Conservation (phyloP, 192 early-diverging fungal genomes). For the Coemansia sp. region DNA sequence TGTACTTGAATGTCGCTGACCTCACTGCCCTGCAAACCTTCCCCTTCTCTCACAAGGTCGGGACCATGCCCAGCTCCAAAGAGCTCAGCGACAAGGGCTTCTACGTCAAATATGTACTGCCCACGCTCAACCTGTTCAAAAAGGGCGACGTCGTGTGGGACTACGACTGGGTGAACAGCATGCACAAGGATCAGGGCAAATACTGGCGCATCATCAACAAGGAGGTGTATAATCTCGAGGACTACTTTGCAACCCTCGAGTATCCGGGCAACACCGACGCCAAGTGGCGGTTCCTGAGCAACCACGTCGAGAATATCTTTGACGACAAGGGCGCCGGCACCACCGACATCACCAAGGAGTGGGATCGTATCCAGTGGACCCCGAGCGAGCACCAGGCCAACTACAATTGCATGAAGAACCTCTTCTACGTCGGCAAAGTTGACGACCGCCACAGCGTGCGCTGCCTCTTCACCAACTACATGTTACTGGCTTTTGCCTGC, state of each 20-base stretch:
- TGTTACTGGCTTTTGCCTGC: constrained; percentile 74
- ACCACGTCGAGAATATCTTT: constrained; percentile 18
- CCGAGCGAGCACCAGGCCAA: constrained; percentile 25
- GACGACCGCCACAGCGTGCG: constrained; percentile 73
- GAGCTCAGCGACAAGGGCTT: constrained; percentile 31
- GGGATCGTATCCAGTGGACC: constrained; percentile 45
- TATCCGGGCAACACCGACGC: constrained; percentile 22
- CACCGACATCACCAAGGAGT: constrained; percentile 43
- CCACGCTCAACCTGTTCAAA: constrained; percentile 24
- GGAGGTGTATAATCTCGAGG: constrained; percentile 67
- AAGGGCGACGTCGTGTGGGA: constrained; percentile 67
- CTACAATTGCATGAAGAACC: constrained; percentile 75
- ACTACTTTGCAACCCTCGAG: constrained; percentile 50
- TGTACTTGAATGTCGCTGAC: constrained; percentile 11
- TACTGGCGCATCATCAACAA: constrained; percentile 64
- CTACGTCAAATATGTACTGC: constrained; percentile 21
- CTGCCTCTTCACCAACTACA: constrained; percentile 85
- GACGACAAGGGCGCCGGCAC: constrained; percentile 52
- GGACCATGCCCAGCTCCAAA: constrained; percentile 20
- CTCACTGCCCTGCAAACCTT: constrained; percentile 20
- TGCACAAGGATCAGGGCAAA: constrained; percentile 51
- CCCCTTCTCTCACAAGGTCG: constrained; percentile 9
- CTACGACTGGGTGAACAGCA: constrained; percentile 56
- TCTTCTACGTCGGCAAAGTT: constrained; percentile 82
- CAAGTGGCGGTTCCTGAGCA: constrained; percentile 56